Conservation (phyloP, 257 asterid species). For the Mitragyna speciosa region DNA sequence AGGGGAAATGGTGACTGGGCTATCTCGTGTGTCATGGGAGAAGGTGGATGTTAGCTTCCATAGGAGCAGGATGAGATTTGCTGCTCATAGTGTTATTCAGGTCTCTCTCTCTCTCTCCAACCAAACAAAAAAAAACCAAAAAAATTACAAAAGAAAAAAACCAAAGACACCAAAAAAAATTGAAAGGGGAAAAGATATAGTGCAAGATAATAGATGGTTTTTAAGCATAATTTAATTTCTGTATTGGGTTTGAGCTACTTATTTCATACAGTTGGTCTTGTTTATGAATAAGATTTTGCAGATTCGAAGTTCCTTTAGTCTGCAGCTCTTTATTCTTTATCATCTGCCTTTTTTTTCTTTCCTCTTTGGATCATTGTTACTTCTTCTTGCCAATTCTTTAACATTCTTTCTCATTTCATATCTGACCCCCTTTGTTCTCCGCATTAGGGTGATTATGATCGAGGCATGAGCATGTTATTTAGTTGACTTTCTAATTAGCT, state of each 20-base stretch:
- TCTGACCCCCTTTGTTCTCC: neutral
- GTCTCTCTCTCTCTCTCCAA: too few relatives aligned
- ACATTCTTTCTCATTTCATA: neutral
- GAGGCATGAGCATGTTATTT: neutral
- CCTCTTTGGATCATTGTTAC: neutral
- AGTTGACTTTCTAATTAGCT: neutral
- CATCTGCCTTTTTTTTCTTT: neutral
- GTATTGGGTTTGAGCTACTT: neutral
- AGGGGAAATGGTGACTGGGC: constrained; percentile 82
- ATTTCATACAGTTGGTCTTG: neutral
- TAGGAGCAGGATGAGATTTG: constrained; percentile 65
- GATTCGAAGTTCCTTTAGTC: neutral
- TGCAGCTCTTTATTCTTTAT: neutral
- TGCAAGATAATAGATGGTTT: neutral
- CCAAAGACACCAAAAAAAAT: too few relatives aligned
- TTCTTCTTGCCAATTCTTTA: neutral
- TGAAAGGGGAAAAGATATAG: neutral
- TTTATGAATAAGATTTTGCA: neutral
- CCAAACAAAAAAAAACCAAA: too few relatives aligned
- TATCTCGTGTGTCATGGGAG: constrained; percentile 93
- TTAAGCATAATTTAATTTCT: neutral
- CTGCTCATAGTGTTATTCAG: constrained; percentile 97
- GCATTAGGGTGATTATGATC: neutral
- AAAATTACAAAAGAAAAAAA: too few relatives aligned
- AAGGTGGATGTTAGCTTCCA: constrained; percentile 97